Conservation (phyloP, 177 flowering plant genomes). For the Vitis hybrid region DNA sequence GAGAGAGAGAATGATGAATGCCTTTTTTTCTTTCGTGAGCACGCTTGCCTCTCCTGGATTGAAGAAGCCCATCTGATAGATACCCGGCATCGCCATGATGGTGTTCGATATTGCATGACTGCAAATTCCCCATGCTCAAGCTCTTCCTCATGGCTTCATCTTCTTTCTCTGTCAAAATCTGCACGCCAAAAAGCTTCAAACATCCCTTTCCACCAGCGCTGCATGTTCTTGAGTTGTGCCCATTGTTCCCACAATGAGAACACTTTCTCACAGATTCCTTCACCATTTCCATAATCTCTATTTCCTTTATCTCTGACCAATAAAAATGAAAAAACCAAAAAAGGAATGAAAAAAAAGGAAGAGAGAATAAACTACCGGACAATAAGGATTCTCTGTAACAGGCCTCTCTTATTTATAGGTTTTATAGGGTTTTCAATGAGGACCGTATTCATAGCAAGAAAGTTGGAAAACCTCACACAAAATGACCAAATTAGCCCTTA, state of each 20-base stretch:
- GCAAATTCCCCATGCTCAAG: constrained; percentile 30
- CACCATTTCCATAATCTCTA: background rate
- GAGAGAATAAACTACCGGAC: too few species aligned
- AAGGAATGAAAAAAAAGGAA: too few species aligned
- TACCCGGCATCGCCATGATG: constrained; percentile 22
- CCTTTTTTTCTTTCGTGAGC: constrained; percentile 32
- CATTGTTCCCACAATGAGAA: constrained; percentile 26
- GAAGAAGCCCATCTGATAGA: constrained; percentile 31
- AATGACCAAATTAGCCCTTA: too few species aligned
- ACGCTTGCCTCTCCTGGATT: constrained; percentile 7
- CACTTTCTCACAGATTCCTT: constrained; percentile 24
- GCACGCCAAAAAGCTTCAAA: constrained; percentile 34
- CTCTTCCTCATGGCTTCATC: constrained; percentile 32
- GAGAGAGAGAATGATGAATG: background rate
- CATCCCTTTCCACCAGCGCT: constrained; percentile 8
- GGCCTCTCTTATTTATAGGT: too few species aligned
- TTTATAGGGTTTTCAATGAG: too few species aligned
- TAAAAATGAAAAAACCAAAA: too few species aligned
- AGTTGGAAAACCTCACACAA: too few species aligned
- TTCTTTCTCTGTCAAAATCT: constrained; percentile 9
- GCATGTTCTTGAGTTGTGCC: constrained; percentile 31
- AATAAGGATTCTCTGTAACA: too few species aligned
- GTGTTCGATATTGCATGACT: constrained; percentile 1
- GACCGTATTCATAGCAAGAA: too few species aligned
- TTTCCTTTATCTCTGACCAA: too few species aligned